Evolutionary conservation across 208 protist species (phyloP).

Genomic region (Crithidia sp.): DNA sequence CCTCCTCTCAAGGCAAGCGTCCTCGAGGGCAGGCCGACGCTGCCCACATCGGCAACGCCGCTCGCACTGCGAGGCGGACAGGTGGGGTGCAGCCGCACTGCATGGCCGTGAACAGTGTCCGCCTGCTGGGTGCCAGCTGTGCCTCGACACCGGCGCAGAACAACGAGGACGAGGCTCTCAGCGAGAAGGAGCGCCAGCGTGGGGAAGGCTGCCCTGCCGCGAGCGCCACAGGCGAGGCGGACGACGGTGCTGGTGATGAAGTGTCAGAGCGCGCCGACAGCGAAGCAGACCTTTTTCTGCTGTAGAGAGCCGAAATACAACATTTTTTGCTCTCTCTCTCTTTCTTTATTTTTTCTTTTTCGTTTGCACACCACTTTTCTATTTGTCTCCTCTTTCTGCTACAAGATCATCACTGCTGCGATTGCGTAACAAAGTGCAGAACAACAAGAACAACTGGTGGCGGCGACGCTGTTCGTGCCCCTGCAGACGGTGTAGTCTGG

Average conservation of each 20-base stretch:
- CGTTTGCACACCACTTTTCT: too few relatives aligned
- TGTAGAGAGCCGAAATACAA: slow-evolving; percentile 1
- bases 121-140: slow-evolving; percentile 22
- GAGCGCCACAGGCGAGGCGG: background rate
- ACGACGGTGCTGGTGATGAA: slow-evolving; percentile 1
- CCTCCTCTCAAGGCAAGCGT: background rate
- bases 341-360: background rate
- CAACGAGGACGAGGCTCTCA: background rate
- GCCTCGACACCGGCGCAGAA: slow-evolving; percentile 4
- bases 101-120: slow-evolving; percentile 16
- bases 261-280: slow-evolving; percentile 18
- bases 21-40: background rate
- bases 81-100: background rate
- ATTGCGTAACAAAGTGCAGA: too few relatives aligned
- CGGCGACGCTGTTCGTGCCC: too few relatives aligned
- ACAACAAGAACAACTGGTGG: too few relatives aligned
- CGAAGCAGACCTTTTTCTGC: slow-evolving; percentile 33
- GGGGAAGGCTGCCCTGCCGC: background rate
- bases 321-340: background rate
- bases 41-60: too few relatives aligned
- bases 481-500: too few relatives aligned
- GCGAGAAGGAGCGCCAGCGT: background rate
- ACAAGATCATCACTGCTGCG: too few relatives aligned
- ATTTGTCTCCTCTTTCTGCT: too few relatives aligned
- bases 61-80: background rate